Evolutionary conservation across 441 rosid genomes (phyloP), one percentile per base, ranked within the genome.

Genomic region (Biscutella laevigata): DNA sequence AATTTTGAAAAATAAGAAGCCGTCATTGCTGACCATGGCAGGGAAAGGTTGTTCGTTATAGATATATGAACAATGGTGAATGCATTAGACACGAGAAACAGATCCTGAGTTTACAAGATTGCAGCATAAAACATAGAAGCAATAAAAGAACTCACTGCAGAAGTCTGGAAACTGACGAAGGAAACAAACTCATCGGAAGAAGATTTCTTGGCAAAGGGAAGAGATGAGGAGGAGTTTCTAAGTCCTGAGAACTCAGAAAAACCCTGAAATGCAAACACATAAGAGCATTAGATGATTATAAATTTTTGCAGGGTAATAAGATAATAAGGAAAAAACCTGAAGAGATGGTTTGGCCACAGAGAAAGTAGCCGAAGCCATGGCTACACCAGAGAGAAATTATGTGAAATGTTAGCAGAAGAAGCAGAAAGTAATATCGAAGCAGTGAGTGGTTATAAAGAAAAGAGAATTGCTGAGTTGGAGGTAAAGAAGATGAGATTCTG

Each of bases 281-380:
- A 42, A 60, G 36, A 54, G n/a, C 6, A 6, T 53, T 11, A 37
- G 54, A 53, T 39, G 36, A 41, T 38, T 13, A 22, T 22, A 25
- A 12, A 44, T 36, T n/a, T 19, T 9, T 11, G 16, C 29, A 55
- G 21, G 2, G 48, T 16, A 14, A 3, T 29, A 28, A 45, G 29
- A 33, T 36, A 10, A 33, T 30, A 21, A 27, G 15, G 3, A 49
- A 30, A 15, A 62, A 41, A 89, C 95, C 95, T 84, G 94, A 47
- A 80, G 78, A 66, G 94, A 62, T 19, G 96, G 92, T 75, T 81
- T 91, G 78, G 90, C 81, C 59, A 87, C 85, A 63, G 86, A 77
- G 53, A 87, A 62, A 68, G 95, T 75, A 78, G 95, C 92, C 88
- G 95, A 81, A 67, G 97, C 95, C 95, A 89, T 89, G 36, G 61